A percentile compares a stretch with the other conserved stretches of the same genome.
phyloP scores from a whole-genome alignment of 805 yeast species.

The Candida berthetii region DNA sequence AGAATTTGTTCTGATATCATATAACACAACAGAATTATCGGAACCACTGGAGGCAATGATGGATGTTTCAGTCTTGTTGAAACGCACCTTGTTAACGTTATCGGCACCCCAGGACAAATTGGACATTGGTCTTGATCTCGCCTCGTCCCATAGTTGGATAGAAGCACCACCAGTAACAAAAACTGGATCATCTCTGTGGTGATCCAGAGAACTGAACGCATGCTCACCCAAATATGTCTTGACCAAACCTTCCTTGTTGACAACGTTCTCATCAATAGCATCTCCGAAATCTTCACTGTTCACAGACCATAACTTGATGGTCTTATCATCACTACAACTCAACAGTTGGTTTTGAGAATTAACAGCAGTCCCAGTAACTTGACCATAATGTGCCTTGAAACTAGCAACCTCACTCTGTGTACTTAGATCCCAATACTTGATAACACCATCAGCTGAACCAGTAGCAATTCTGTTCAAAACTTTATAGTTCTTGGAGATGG shows the following conservation, averaged over 20 bases:
- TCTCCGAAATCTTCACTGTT: slow-evolving; percentile 42
- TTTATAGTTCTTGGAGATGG: slow-evolving; percentile 72
- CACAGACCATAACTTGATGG: slow-evolving; percentile 85
- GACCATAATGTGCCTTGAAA: slow-evolving; percentile 85
- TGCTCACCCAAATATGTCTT: slow-evolving; percentile 82
- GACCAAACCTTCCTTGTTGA: slow-evolving; percentile 46
- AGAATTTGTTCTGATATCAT: slow-evolving; percentile 84
- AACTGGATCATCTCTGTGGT: slow-evolving; percentile 62
- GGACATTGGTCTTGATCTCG: slow-evolving; percentile 69
- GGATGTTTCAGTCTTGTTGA: slow-evolving; percentile 86
- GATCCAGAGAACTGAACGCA: slow-evolving; percentile 81
- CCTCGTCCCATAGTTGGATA: slow-evolving; percentile 89
- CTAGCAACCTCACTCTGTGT: slow-evolving; percentile 69
- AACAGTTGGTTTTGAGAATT: slow-evolving; percentile 47
- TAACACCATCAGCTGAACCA: slow-evolving; percentile 92
- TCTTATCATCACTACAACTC: slow-evolving; percentile 88
- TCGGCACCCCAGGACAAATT: slow-evolving; percentile 96
- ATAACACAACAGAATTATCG: slow-evolving; percentile 85
- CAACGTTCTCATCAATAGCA: slow-evolving; percentile 23
- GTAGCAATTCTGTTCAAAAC: slow-evolving; percentile 74
- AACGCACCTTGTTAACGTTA: slow-evolving; percentile 73
- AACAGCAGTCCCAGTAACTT: slow-evolving; percentile 79
- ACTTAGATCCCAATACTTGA: slow-evolving; percentile 90
- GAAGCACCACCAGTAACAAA: slow-evolving; percentile 92
- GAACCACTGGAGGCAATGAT: slow-evolving; percentile 85